Percentiles rank a stretch among this genome's conserved stretches.
phyloP scores from a whole-genome alignment of 2,329 filamentous ascomycete species.

The Sclerotinia minor region DNA sequence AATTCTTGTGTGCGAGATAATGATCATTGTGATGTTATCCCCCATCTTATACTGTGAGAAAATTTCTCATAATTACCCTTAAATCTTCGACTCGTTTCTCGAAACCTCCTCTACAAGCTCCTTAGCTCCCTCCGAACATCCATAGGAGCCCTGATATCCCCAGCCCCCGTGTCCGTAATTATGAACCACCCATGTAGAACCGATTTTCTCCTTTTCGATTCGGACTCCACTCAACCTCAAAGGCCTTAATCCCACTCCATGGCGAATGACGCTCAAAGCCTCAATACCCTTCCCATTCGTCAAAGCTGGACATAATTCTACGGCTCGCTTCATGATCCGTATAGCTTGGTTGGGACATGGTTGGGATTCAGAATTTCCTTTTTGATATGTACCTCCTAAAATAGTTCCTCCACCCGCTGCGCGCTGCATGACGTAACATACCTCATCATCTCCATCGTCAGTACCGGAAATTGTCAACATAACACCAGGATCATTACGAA shows the following conservation, averaged over 20 bases:
- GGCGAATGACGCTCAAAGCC: slow-evolving; percentile 62
- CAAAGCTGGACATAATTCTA: slow-evolving; percentile 56
- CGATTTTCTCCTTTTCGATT: slow-evolving; percentile 61
- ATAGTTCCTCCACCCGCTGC: slow-evolving; percentile 67
- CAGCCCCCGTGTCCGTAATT: slow-evolving; percentile 63
- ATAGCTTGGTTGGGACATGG: slow-evolving; percentile 62
- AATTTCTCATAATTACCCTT: neutral
- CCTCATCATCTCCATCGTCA: slow-evolving; percentile 64
- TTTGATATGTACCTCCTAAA: slow-evolving; percentile 66
- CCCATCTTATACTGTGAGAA: neutral
- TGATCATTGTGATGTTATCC: neutral
- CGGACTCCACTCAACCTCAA: slow-evolving; percentile 60
- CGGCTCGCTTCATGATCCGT: slow-evolving; percentile 66
- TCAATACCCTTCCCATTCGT: slow-evolving; percentile 61
- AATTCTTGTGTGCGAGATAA: neutral
- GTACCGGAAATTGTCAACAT: slow-evolving; percentile 64
- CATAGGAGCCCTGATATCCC: slow-evolving; percentile 66
- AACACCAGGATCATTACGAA: slow-evolving; percentile 61
- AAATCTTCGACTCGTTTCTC: slow-evolving; percentile 31
- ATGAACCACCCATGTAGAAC: slow-evolving; percentile 57
- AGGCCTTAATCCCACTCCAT: slow-evolving; percentile 67
- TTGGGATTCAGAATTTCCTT: slow-evolving; percentile 62
- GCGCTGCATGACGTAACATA: slow-evolving; percentile 67
- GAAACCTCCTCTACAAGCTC: slow-evolving; percentile 61
- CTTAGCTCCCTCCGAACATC: slow-evolving; percentile 66